A percentile compares a stretch with the other conserved stretches of the same genome.
phyloP scores from a whole-genome alignment of 1,139 yeast genomes.

The Diutina rugosa region DNA sequence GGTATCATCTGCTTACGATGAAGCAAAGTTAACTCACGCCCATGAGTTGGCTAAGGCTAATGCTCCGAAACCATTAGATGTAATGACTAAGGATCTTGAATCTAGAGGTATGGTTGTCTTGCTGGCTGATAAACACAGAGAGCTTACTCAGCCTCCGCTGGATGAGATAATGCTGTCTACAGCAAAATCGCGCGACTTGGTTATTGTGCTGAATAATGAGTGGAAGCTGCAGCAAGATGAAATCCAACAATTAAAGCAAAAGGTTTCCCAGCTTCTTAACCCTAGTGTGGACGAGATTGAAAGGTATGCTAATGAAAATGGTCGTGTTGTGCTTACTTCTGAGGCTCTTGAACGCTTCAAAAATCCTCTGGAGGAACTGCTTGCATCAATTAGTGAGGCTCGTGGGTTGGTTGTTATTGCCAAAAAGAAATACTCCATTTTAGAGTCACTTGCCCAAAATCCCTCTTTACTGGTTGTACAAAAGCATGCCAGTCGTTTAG shows the following conservation, averaged over 20 bases:
- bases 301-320: constrained; percentile 5
- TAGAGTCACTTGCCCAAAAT: constrained; percentile 4
- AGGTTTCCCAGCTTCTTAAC: not conserved
- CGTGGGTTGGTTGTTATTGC: constrained; percentile 4
- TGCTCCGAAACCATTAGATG: not conserved
- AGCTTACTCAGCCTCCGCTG: not conserved
- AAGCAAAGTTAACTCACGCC: not conserved
- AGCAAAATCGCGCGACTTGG: not conserved
- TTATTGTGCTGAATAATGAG: not conserved
- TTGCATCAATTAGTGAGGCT: constrained; percentile 1
- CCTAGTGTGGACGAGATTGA: constrained; percentile 6
- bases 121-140: not conserved
- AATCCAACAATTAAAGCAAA: not conserved
- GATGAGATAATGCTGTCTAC: constrained; percentile 3
- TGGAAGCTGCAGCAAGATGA: not conserved
- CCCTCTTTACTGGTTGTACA: constrained; percentile 10
- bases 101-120: not conserved
- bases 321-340: not conserved
- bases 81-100: not conserved
- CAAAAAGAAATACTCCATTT: constrained; percentile 5
- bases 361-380: not conserved
- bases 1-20: not conserved
- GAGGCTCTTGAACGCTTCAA: not conserved
- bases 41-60: not conserved
- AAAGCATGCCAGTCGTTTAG: not conserved